Evolutionary conservation across 129 eudicot genomes (phyloP).

Genomic region (Centella asiatica): DNA sequence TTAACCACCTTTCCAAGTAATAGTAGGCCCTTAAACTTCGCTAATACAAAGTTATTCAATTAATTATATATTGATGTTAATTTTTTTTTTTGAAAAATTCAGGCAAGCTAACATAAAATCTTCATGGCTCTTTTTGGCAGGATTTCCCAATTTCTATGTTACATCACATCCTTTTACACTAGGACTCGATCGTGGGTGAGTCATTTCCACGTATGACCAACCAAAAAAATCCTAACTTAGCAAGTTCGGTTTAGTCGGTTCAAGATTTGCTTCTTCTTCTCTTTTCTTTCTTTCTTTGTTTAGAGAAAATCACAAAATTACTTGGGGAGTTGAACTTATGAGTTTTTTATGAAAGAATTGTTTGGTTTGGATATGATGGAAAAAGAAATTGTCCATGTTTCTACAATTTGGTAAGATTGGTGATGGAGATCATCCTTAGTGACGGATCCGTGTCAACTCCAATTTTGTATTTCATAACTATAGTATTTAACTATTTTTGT

Average conservation of each 20-base stretch:
- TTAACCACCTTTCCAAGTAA: background rate
- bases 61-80: too few species aligned
- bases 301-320: constrained; percentile 20
- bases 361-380: constrained; percentile 7
- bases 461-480: constrained; percentile 24
- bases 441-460: constrained; percentile 18
- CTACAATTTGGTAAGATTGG: constrained; percentile 6
- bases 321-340: constrained; percentile 17
- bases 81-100: too few species aligned
- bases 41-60: too few species aligned
- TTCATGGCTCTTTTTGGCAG: constrained; percentile 3
- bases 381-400: constrained; percentile 15
- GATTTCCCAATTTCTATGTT: background rate
- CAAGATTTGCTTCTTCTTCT: constrained; percentile 12
- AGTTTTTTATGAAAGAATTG: constrained; percentile 8
- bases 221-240: too few species aligned
- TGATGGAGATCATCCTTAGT: constrained; percentile 23
- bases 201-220: constrained; percentile 42
- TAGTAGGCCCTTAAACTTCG: background rate
- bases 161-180: background rate
- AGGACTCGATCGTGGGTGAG: constrained; percentile 36
- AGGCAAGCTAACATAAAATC: background rate
- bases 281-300: constrained; percentile 19
- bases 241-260: constrained; percentile 22
- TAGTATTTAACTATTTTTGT: too few species aligned